Base-by-base conservation (phyloP, 2,329 filamentous ascomycete species). In the Epichloe sylvatica region DNA sequence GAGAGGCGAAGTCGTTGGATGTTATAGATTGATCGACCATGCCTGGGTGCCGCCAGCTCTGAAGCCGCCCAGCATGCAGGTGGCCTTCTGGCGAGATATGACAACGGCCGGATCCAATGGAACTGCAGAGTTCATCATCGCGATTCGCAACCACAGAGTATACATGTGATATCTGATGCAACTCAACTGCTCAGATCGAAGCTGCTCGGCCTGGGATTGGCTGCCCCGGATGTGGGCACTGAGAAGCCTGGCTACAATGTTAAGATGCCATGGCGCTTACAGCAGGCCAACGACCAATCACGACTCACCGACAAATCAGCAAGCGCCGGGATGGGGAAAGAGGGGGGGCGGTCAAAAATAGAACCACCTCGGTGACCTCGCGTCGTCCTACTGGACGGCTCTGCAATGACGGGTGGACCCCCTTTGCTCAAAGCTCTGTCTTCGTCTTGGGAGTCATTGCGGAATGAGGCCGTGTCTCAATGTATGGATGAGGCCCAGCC, bases 91-190 rank as follows among this genome's bases (percentile, higher is more conserved):
- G n/a, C 3, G 12, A 12, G 13, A 39, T 21, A 4, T 38, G 19
- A 7, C 12, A 13, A 8, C 40, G 4, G 19, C 4, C 23, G 30
- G 19, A 36, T 40, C 49, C 44, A 50, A 21, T 44, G 33, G 34
- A 13, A 36, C 23, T 11, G 19, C 19, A 34, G 30, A 19, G 9
- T 30, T 23, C 58, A 55, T 53, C 51, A 59, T 57, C 55, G 55
- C 25, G 33, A 35, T 13, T 57, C 56, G 55, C 25, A 19, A 35
- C 17, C 43, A n/a, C 30, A 56, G 23, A 25, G 23, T 25, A 25
- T 25, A 25, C 23, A 25, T 25, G 23, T 3, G 6, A 25, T 25
- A 25, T 25, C 5, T 23, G 37, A 41, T 47, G 37, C 38, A 13
- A 25, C 25, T 25, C 25, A 8, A 8, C 25, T 25, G 25, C 13